phyloP scores from a whole-genome alignment of 2,329 filamentous ascomycete species.

The Arthrinium puccinioides region DNA sequence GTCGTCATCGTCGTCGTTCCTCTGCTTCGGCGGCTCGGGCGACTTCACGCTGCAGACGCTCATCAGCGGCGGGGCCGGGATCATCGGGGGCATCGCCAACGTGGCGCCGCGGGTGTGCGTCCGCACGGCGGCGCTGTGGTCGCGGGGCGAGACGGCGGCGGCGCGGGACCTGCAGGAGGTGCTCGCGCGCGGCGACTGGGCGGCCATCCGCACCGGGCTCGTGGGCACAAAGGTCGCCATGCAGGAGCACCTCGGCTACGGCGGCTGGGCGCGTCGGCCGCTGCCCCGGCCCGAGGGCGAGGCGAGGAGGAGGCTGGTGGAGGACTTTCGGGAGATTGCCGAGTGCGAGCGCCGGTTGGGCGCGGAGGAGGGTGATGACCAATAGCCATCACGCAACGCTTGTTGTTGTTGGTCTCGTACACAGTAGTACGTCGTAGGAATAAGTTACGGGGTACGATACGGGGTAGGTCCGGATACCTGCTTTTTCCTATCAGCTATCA shows the following conservation, averaged over 20 bases:
- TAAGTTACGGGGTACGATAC: too few species aligned
- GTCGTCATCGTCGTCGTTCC: conserved; percentile 30
- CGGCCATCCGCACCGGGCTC: conserved; percentile 60
- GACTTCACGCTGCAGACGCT: conserved; percentile 59
- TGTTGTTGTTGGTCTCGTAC: too few species aligned
- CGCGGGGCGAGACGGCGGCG: conserved; percentile 47
- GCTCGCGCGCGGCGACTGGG: conserved; percentile 62
- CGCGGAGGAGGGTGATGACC: too few species aligned
- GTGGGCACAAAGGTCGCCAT: conserved; percentile 62
- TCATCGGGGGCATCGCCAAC: conserved; percentile 63
- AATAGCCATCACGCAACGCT: too few species aligned
- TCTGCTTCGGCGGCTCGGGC: conserved; percentile 57
- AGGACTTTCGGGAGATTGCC: conserved; percentile 21
- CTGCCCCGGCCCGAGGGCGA: conserved; percentile 21
- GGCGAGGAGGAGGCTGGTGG: conserved; percentile 15
- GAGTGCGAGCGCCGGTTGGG: conserved; percentile 12
- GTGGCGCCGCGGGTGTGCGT: conserved; percentile 60
- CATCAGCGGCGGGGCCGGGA: conserved; percentile 53
- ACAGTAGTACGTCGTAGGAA: too few species aligned
- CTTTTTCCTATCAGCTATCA: too few species aligned
- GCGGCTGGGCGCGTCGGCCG: conserved; percentile 51
- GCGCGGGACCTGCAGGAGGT: conserved; percentile 57
- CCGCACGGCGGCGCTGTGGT: conserved; percentile 52
- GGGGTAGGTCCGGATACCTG: too few species aligned
- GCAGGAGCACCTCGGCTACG: conserved; percentile 57